Conservation (phyloP, 768 basidiomycete genomes). For the Suillus decipiens region DNA sequence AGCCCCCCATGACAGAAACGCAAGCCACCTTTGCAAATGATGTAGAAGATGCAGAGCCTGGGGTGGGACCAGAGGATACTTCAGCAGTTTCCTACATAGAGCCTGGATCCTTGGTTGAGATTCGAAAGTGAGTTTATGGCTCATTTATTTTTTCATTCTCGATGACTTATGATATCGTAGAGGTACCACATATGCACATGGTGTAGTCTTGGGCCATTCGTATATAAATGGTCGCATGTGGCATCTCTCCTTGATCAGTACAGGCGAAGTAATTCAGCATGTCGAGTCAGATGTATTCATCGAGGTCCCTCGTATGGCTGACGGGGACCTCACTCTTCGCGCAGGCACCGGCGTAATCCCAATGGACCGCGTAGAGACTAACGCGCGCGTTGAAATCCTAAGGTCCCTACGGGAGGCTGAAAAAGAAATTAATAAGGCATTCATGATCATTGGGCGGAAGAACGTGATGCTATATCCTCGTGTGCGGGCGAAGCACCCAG, state of each 20-base stretch:
- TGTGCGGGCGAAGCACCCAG: conserved; percentile 46
- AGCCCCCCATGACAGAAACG: conserved; percentile 12
- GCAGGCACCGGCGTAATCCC: conserved; percentile 44
- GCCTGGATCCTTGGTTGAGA: conserved; percentile 54
- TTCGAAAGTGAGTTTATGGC: conserved; percentile 44
- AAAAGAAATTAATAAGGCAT: conserved; percentile 45
- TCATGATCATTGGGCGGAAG: conserved; percentile 34
- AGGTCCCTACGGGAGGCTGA: conserved; percentile 58
- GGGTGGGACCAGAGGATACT: conserved; percentile 14
- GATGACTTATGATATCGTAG: conserved; percentile 21
- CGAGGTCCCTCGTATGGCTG: conserved; percentile 56
- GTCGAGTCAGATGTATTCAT: conserved; percentile 58
- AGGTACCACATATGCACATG: conserved; percentile 22
- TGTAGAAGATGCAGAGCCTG: conserved; percentile 18
- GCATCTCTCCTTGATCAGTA: conserved; percentile 31
- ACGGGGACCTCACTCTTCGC: conserved; percentile 44
- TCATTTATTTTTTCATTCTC: not conserved
- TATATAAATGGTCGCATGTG: conserved; percentile 32
- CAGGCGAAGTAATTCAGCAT: conserved; percentile 56
- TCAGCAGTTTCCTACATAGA: conserved; percentile 22
- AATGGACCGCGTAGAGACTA: conserved; percentile 37
- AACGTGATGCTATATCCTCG: conserved; percentile 41
- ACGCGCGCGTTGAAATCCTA: conserved; percentile 67
- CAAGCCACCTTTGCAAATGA: conserved; percentile 26
- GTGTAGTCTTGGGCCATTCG: conserved; percentile 32